Evolutionary conservation across 257 asterid species (phyloP).

Genomic region (Solanum bukasovii): DNA sequence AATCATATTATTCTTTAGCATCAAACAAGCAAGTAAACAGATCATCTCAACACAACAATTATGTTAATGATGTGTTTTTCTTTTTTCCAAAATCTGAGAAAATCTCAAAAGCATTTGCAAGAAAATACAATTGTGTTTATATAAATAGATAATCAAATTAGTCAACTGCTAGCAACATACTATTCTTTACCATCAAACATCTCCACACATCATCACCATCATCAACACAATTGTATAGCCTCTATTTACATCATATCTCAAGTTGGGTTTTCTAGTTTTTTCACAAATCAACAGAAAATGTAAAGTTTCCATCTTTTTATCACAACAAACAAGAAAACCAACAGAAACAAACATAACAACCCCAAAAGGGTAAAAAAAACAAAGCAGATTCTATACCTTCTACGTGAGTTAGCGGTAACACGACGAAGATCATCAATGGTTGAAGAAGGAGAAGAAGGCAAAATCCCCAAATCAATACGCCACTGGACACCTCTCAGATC

Average conservation of each 20-base stretch:
- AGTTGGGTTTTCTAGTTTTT: not conserved
- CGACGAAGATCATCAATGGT: constrained; percentile 81
- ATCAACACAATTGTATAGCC: not conserved
- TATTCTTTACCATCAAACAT: not conserved
- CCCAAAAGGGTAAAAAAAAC: not conserved
- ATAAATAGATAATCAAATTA: not conserved
- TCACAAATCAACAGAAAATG: not conserved
- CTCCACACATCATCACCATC: not conserved
- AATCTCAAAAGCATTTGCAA: not conserved
- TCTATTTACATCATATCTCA: not conserved
- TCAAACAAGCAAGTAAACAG: not conserved
- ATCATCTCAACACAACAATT: not conserved
- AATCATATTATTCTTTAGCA: not conserved
- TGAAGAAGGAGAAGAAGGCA: constrained; percentile 58
- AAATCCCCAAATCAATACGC: constrained; percentile 92
- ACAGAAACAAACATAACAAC: not conserved
- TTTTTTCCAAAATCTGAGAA: not conserved
- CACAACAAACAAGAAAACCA: not conserved
- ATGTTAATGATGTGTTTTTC: not conserved
- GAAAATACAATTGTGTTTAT: not conserved
- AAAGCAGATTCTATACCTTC: constrained; percentile 42
- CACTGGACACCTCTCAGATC: constrained; percentile 86
- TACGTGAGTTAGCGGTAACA: constrained; percentile 79
- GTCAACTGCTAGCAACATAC: not conserved
- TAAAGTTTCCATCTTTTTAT: not conserved